These are phyloP conservation scores for Spathaspora girioi DNA, from an alignment of 805 yeast genomes.

Conservation along the genomic window DNA sequence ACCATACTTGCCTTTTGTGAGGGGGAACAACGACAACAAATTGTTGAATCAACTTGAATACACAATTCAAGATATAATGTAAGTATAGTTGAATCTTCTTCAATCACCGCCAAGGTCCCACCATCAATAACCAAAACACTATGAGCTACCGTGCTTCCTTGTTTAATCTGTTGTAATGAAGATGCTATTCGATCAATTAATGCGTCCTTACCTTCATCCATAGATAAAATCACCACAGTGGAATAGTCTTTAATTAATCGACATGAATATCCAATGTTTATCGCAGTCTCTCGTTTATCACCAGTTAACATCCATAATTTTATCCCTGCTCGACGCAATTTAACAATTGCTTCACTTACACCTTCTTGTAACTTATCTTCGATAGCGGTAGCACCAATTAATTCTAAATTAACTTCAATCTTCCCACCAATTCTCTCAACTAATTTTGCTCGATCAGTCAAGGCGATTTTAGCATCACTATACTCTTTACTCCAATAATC, in stretches of 20 bases:
- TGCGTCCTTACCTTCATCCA: slow-evolving; percentile 46
- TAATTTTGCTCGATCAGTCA: slow-evolving; percentile 59
- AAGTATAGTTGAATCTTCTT: slow-evolving; percentile 67
- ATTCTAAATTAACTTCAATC: slow-evolving; percentile 64
- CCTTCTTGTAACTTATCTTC: slow-evolving; percentile 96
- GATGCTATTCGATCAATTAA: slow-evolving; percentile 68
- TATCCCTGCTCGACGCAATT: slow-evolving; percentile 87
- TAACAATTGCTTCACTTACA: slow-evolving; percentile 93
- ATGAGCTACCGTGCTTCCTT: slow-evolving; percentile 74
- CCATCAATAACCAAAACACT: slow-evolving; percentile 96
- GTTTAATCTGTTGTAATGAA: slow-evolving; percentile 67
- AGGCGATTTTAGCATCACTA: slow-evolving; percentile 71
- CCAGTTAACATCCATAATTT: slow-evolving; percentile 99
- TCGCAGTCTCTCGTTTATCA: slow-evolving; percentile 96
- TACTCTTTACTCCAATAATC: slow-evolving; percentile 64
- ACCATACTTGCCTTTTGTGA: slow-evolving; percentile 95
- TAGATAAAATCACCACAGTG: slow-evolving; percentile 70
- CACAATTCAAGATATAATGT: slow-evolving; percentile 81
- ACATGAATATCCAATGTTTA: slow-evolving; percentile 94
- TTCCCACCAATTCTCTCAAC: slow-evolving; percentile 71
- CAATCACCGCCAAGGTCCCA: slow-evolving; percentile 71
- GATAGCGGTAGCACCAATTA: slow-evolving; percentile 93
- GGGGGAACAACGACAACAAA: slow-evolving; percentile 96
- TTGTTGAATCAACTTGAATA: slow-evolving; percentile 82
- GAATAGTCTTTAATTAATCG: slow-evolving; percentile 90